phyloP scores from a whole-genome alignment of 352 stramenopile species.

The Globisporangium radiosum region DNA sequence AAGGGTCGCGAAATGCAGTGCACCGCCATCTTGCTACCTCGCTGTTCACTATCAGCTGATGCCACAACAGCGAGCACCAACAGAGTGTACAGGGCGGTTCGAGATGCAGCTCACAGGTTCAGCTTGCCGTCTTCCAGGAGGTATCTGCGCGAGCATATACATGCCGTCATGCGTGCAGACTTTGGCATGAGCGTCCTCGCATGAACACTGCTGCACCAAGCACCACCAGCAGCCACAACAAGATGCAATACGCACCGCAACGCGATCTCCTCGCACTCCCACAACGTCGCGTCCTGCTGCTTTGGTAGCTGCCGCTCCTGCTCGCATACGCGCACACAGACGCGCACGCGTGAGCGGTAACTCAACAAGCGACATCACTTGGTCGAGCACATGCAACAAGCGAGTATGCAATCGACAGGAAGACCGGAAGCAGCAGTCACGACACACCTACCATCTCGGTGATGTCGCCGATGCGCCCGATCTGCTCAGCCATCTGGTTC shows the following conservation, averaged over 20 bases:
- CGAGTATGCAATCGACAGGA: not conserved
- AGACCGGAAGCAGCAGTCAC: not conserved
- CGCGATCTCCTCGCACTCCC: constrained; percentile 87
- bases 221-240: too few species aligned
- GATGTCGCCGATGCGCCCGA: constrained; percentile 84
- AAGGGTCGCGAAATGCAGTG: not conserved
- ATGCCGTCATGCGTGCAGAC: not conserved
- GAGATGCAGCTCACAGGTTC: constrained; percentile 56
- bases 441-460: constrained; percentile 63
- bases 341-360: not conserved
- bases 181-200: not conserved
- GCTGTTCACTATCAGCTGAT: too few species aligned
- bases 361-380: not conserved
- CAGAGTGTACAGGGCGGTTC: not conserved
- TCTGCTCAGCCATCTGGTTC: constrained; percentile 86
- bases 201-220: too few species aligned
- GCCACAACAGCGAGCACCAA: not conserved
- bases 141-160: constrained; percentile 33
- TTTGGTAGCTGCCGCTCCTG: constrained; percentile 77
- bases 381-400: not conserved
- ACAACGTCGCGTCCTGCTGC: constrained; percentile 81
- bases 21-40: not conserved
- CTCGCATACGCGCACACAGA: not conserved
- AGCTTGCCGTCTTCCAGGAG: constrained; percentile 89
- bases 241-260: constrained; percentile 32